phyloP scores from a whole-genome alignment of 2,329 filamentous ascomycete species.

The Cordyceps cateniannulata region DNA sequence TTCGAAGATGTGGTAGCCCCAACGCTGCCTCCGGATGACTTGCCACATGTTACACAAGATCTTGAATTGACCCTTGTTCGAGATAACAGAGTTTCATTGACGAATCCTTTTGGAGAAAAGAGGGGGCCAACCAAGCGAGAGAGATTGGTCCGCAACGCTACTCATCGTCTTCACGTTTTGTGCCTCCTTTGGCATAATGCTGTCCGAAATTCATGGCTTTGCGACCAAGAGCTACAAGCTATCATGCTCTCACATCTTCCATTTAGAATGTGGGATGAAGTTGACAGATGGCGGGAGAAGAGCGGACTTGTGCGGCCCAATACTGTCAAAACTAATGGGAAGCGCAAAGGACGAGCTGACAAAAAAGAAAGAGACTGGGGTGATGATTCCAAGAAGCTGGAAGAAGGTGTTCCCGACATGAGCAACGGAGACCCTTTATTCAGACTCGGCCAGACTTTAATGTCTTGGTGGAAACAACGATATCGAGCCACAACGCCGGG shows the following conservation, averaged over 20 bases:
- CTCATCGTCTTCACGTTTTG: conserved; percentile 86
- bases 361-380: conserved; percentile 60
- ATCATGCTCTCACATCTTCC: conserved; percentile 70
- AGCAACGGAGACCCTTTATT: conserved; percentile 78
- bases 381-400: conserved; percentile 58
- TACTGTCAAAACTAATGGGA: conserved; percentile 9
- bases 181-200: conserved; percentile 85
- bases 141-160: conserved; percentile 66
- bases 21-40: conserved; percentile 19
- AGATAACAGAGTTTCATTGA: conserved; percentile 52
- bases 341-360: conserved; percentile 21
- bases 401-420: conserved; percentile 66
- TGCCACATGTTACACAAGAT: conserved; percentile 52
- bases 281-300: conserved; percentile 66
- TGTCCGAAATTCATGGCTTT: conserved; percentile 75
- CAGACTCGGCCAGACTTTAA: conserved; percentile 66
- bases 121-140: conserved; percentile 85
- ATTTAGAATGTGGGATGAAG: conserved; percentile 60
- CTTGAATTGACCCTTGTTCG: conserved; percentile 65
- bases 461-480: conserved; percentile 80
- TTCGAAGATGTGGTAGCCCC: conserved; percentile 52
- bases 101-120: conserved; percentile 58
- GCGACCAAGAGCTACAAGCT: conserved; percentile 68
- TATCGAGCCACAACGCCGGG: conserved; percentile 74
- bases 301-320: conserved; percentile 47